phyloP scores from a whole-genome alignment of 2,329 filamentous ascomycete genomes.

The Alternaria tenuissima region DNA sequence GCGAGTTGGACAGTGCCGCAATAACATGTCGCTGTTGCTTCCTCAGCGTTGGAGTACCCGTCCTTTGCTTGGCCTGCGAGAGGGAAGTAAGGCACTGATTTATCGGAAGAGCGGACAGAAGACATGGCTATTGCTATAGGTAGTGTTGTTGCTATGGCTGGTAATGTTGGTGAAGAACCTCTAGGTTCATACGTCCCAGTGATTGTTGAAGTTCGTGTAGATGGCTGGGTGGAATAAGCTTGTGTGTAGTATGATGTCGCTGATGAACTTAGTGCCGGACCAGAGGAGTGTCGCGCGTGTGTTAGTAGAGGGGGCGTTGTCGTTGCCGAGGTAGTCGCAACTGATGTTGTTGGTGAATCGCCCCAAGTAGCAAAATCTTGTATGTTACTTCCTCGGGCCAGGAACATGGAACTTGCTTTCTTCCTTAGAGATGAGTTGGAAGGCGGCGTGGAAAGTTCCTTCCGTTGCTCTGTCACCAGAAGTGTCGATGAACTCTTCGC shows the following conservation, averaged over 20 bases:
- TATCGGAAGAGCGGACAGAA: constrained; percentile 10
- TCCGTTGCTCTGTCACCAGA: not conserved
- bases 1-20: constrained; percentile 40
- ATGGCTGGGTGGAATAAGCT: not conserved
- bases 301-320: not conserved
- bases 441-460: not conserved
- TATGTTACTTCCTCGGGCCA: not conserved
- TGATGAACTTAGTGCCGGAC: not conserved
- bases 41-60: constrained; percentile 29
- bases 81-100: constrained; percentile 26
- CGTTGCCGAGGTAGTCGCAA: not conserved
- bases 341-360: not conserved
- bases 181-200: not conserved
- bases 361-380: constrained; percentile 1
- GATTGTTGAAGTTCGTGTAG: not conserved
- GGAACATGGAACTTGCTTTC: constrained; percentile 3
- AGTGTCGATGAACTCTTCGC: not conserved
- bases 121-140: constrained; percentile 1
- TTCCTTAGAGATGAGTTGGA: not conserved
- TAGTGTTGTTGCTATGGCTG: not conserved
- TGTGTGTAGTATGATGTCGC: not conserved
- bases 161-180: not conserved
- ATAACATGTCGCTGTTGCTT: constrained; percentile 43
- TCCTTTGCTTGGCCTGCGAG: constrained; percentile 26
- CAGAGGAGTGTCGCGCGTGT: not conserved